Evolutionary conservation across 306 rosid species (phyloP), one percentile per base, ranked within the genome.

Genomic region (Rubus idaeus): DNA sequence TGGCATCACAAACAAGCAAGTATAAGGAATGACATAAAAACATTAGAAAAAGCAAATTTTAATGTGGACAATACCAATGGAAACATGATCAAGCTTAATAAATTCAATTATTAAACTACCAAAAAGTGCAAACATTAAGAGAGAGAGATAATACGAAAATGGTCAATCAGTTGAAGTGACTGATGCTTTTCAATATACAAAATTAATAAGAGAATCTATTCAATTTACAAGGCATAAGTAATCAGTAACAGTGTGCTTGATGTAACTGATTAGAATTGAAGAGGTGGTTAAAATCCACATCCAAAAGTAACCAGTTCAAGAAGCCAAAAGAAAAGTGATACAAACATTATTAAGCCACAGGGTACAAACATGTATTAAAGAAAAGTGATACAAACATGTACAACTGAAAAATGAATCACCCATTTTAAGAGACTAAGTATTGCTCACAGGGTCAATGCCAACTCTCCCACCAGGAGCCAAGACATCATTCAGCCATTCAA

Each of bases 361-460:
- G n/a, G n/a, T n/a, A n/a, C n/a, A n/a, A n/a, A n/a, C n/a, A n/a
- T n/a, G n/a, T n/a, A n/a, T n/a, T n/a, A n/a, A n/a, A n/a, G n/a
- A n/a, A n/a, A n/a, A n/a, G n/a, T n/a, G 80, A 65, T 18, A n/a
- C 39, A 63, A 52, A 42, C 70, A 72, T 8, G 51, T 44, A 37
- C 83, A 40, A 65, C 51, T 40, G 17, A 77, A 52, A 62, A 52
- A 17, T 10, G 14, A 70, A 52, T 42, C 20, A 11, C 26, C 56
- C 52, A 70, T 60, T 52, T 67, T 52, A 77, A 76, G 78, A 71
- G 65, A 70, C 74, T 50, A 75, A 58, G 64, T 37, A 83, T 82
- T 82, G 77, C 98, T 92, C 87, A 94, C 98, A 53, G 98, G 97
- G 88, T 94, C 98, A 80, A 94, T 92, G 78, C 95, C 98, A 70